Evolutionary conservation across 139 green algal species (phyloP).

Genomic region (Nannochloris sp.): DNA sequence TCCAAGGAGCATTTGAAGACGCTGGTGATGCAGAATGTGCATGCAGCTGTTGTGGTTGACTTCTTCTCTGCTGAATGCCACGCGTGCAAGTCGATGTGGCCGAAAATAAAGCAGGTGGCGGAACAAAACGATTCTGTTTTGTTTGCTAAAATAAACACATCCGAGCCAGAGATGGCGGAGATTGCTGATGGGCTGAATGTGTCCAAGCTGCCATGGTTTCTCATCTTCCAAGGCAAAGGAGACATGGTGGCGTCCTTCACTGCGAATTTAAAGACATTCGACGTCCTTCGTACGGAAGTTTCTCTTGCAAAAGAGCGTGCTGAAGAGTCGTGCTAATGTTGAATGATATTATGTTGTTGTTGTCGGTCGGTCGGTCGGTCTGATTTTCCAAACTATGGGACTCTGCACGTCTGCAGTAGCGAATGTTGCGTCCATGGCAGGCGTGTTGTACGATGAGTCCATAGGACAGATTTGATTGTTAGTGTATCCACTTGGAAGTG

Average conservation of each 20-base stretch:
- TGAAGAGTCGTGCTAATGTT: conserved; percentile 2
- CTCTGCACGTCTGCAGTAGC: no score
- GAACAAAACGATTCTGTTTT: conserved; percentile 33
- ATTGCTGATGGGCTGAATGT: conserved; percentile 40
- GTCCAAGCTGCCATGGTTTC: conserved; percentile 43
- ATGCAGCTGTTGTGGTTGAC: conserved; percentile 32
- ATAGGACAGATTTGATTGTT: no score
- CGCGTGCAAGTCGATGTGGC: conserved; percentile 34
- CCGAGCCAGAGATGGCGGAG: conserved; percentile 21
- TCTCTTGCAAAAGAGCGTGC: conserved; percentile 25
- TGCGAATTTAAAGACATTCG: conserved; percentile 45
- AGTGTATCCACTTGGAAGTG: no score
- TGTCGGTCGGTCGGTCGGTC: no score
- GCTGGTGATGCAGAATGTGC: conserved; percentile 1
- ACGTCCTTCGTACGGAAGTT: conserved; percentile 39
- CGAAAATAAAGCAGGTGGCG: conserved; percentile 52
- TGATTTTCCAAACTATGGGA: no score
- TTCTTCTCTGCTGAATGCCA: conserved; percentile 41
- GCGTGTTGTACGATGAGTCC: no score
- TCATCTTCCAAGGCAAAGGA: conserved; percentile 23
- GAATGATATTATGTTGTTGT: no score
- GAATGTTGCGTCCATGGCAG: no score
- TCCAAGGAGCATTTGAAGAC: conserved; percentile 15
- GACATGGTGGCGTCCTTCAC: conserved; percentile 33
- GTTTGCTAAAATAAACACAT: conserved; percentile 50